These are phyloP conservation scores for Nothophoma quercina DNA, from an alignment of 2,329 filamentous ascomycete species.

Conservation along the genomic window DNA sequence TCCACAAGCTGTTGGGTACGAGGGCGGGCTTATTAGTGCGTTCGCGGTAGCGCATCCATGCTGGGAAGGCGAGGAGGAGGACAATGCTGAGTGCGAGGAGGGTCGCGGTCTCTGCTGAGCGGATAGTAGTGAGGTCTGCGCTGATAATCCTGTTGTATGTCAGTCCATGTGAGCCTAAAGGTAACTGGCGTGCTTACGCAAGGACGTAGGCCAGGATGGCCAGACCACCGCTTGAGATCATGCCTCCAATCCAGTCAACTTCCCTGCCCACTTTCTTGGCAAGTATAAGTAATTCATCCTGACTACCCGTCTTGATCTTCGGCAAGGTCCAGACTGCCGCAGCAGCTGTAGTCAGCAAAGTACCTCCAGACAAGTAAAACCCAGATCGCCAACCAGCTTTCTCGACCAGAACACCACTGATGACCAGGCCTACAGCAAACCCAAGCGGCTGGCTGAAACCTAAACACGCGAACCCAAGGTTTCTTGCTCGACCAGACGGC, in stretches of 20 bases:
- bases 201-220: slow-evolving; percentile 35
- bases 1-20: slow-evolving; percentile 58
- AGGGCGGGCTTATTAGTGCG: slow-evolving; percentile 30
- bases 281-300: slow-evolving; percentile 1
- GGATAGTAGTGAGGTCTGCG: slow-evolving; percentile 33
- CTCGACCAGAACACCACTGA: slow-evolving; percentile 59
- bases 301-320: slow-evolving; percentile 20
- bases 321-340: slow-evolving; percentile 42
- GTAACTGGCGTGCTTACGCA: slow-evolving; percentile 24
- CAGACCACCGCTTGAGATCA: slow-evolving; percentile 34
- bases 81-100: slow-evolving; percentile 34
- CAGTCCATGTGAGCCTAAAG: neutral
- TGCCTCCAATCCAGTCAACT: slow-evolving; percentile 41
- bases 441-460: slow-evolving; percentile 59
- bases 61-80: slow-evolving; percentile 38
- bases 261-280: slow-evolving; percentile 27
- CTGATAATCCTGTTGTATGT: slow-evolving; percentile 29
- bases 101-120: slow-evolving; percentile 27
- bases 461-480: slow-evolving; percentile 50
- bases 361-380: slow-evolving; percentile 52
- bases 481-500: slow-evolving; percentile 33
- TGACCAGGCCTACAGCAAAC: slow-evolving; percentile 60
- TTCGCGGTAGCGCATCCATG: slow-evolving; percentile 42
- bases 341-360: slow-evolving; percentile 46
- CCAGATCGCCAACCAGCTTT: slow-evolving; percentile 58